These are phyloP conservation scores for Combretum micranthum DNA, from an alignment of 345 rosid genomes.

Conservation along the genomic window DNA sequence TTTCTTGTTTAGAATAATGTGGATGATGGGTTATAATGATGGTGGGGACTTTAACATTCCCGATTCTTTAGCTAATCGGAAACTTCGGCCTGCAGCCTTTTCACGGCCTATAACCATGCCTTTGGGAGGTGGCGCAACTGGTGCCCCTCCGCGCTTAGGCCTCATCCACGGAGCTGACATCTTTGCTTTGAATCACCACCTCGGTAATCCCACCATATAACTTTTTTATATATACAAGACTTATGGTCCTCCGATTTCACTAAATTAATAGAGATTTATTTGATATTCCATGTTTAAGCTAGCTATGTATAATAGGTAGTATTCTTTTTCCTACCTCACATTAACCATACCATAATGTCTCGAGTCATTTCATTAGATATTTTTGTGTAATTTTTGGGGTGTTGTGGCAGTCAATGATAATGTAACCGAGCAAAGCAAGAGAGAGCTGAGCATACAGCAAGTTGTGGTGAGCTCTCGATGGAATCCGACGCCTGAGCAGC, in stretches of 20 bases:
- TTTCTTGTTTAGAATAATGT: slow-evolving; percentile 27
- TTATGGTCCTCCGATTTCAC: too few relatives aligned
- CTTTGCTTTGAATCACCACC: slow-evolving; percentile 56
- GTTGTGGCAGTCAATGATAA: slow-evolving; percentile 10
- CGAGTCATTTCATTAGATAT: neutral
- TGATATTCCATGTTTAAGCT: too few relatives aligned
- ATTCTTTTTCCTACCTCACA: too few relatives aligned
- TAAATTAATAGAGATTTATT: too few relatives aligned
- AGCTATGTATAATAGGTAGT: neutral
- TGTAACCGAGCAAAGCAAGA: slow-evolving; percentile 55
- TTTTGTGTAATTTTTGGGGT: neutral
- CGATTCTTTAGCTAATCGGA: slow-evolving; percentile 50
- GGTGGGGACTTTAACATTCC: slow-evolving; percentile 52
- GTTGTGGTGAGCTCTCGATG: slow-evolving; percentile 83
- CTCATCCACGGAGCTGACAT: slow-evolving; percentile 32
- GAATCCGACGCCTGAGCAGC: slow-evolving; percentile 95
- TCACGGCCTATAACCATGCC: slow-evolving; percentile 51
- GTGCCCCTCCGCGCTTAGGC: slow-evolving; percentile 21
- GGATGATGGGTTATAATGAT: slow-evolving; percentile 89
- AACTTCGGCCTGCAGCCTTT: slow-evolving; percentile 60
- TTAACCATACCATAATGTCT: too few relatives aligned
- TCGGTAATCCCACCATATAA: slow-evolving; percentile 15
- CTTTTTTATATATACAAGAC: too few relatives aligned
- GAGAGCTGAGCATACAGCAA: slow-evolving; percentile 43
- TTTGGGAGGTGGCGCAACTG: slow-evolving; percentile 6